These are phyloP conservation scores for Thelephora terrestris DNA, from an alignment of 1,284 basidiomycete species.

Conservation along the genomic window DNA sequence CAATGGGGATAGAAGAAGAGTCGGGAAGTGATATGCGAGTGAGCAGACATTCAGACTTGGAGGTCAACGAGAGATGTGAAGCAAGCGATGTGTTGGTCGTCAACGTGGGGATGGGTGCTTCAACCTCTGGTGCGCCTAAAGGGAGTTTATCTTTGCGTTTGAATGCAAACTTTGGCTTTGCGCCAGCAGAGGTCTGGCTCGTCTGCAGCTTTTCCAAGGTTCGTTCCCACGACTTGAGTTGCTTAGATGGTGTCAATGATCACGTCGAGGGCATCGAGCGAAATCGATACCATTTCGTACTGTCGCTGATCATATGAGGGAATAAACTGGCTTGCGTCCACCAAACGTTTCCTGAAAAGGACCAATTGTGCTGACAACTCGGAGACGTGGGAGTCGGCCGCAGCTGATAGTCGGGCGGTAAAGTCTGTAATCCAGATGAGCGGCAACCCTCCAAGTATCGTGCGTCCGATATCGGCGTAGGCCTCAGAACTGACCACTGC, in stretches of 20 bases:
- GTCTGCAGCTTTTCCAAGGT: slow-evolving; percentile 38
- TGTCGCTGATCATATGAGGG: slow-evolving; percentile 68
- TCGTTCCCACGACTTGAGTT: slow-evolving; percentile 48
- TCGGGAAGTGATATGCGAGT: slow-evolving; percentile 16
- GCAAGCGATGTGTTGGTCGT: slow-evolving; percentile 4
- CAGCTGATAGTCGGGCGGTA: slow-evolving; percentile 8
- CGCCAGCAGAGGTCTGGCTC: slow-evolving; percentile 22
- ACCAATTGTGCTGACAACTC: slow-evolving; percentile 22
- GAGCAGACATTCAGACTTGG: slow-evolving; percentile 14
- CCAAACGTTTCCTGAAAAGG: slow-evolving; percentile 46
- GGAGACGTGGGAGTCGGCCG: slow-evolving; percentile 6
- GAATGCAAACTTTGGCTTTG: slow-evolving; percentile 63
- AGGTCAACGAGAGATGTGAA: slow-evolving; percentile 12
- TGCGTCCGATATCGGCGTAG: slow-evolving; percentile 7
- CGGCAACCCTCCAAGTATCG: slow-evolving; percentile 28
- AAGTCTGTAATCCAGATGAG: slow-evolving; percentile 22
- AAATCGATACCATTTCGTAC: slow-evolving; percentile 48
- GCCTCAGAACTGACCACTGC: slow-evolving; percentile 30
- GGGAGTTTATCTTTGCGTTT: slow-evolving; percentile 37
- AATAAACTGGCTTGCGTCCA: slow-evolving; percentile 49
- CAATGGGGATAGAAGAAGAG: slow-evolving; percentile 15
- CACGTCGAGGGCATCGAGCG: background rate
- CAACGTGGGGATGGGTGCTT: slow-evolving; percentile 8
- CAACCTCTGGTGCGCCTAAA: slow-evolving; percentile 13
- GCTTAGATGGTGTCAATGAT: slow-evolving; percentile 27